A percentile compares a stretch with the other conserved stretches of the same genome.
phyloP scores from a whole-genome alignment of 1,139 yeast species.

The Magnusiomyces ingens region DNA sequence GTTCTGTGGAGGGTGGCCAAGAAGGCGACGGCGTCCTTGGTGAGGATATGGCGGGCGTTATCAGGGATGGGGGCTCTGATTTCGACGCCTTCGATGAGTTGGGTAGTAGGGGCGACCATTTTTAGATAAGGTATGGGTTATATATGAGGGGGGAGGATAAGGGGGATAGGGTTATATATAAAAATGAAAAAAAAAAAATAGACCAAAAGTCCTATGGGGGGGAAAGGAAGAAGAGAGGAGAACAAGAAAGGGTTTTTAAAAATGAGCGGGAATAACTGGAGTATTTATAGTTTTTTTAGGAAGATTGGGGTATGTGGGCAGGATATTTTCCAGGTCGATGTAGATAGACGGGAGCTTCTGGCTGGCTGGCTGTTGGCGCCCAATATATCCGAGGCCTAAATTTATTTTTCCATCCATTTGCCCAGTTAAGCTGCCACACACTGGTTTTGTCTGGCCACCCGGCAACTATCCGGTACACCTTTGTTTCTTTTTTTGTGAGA shows the following conservation, averaged over 20 bases:
- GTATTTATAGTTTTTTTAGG: slow-evolving; percentile 1
- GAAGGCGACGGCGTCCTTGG: slow-evolving; percentile 61
- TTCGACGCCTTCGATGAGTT: slow-evolving; percentile 51
- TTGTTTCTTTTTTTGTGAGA: too few relatives aligned
- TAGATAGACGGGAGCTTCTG: too few relatives aligned
- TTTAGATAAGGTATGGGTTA: too few relatives aligned
- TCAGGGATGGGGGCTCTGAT: slow-evolving; percentile 57
- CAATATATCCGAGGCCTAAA: too few relatives aligned
- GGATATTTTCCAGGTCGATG: too few relatives aligned
- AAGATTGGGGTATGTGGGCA: too few relatives aligned
- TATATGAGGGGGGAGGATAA: neutral
- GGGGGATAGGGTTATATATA: neutral
- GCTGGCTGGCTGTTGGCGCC: too few relatives aligned
- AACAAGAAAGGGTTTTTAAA: neutral
- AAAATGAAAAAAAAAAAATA: neutral
- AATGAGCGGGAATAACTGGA: neutral
- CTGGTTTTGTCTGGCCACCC: too few relatives aligned
- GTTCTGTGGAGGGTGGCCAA: slow-evolving; percentile 66
- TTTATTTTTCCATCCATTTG: too few relatives aligned
- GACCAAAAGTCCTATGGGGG: neutral
- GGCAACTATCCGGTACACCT: too few relatives aligned
- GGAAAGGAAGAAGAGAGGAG: neutral
- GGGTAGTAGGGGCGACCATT: slow-evolving; percentile 32
- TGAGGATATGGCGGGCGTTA: slow-evolving; percentile 52
- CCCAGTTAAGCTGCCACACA: too few relatives aligned